These are phyloP conservation scores for Capronia coronata DNA, from an alignment of 2,329 filamentous ascomycete species.

Conservation along the genomic window DNA sequence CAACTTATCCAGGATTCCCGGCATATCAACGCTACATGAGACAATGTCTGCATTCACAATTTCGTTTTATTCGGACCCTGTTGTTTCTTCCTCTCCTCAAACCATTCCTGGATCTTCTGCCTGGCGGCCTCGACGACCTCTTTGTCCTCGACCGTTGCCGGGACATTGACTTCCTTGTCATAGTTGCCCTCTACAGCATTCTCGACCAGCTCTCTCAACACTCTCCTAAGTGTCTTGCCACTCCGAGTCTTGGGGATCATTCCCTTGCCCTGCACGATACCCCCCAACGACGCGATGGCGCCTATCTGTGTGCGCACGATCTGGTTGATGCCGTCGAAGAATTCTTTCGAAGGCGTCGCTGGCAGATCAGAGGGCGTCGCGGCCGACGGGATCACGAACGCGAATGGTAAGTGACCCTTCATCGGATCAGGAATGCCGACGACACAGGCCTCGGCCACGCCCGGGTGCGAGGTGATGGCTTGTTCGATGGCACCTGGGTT, in stretches of 20 bases:
- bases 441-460: slow-evolving; percentile 76
- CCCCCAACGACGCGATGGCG: slow-evolving; percentile 76
- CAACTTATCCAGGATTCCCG: too few relatives aligned
- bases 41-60: slow-evolving; percentile 17
- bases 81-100: slow-evolving; percentile 43
- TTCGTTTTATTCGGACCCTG: slow-evolving; percentile 25
- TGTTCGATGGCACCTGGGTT: slow-evolving; percentile 76
- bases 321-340: slow-evolving; percentile 42
- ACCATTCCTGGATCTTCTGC: slow-evolving; percentile 67
- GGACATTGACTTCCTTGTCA: slow-evolving; percentile 64
- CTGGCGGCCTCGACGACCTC: slow-evolving; percentile 68
- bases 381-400: slow-evolving; percentile 61
- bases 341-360: slow-evolving; percentile 35
- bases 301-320: slow-evolving; percentile 76
- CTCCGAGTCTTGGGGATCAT: slow-evolving; percentile 89
- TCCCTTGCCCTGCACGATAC: slow-evolving; percentile 73
- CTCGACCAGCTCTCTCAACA: slow-evolving; percentile 76
- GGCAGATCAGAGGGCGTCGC: slow-evolving; percentile 38
- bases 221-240: slow-evolving; percentile 82
- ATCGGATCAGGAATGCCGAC: slow-evolving; percentile 77
- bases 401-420: slow-evolving; percentile 88
- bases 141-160: slow-evolving; percentile 78
- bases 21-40: background rate
- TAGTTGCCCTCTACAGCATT: slow-evolving; percentile 69
- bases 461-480: slow-evolving; percentile 73